A percentile compares a stretch with the other conserved stretches of the same genome.
phyloP scores from a whole-genome alignment of 2,329 filamentous ascomycete species.

The Penicillium paneum region DNA sequence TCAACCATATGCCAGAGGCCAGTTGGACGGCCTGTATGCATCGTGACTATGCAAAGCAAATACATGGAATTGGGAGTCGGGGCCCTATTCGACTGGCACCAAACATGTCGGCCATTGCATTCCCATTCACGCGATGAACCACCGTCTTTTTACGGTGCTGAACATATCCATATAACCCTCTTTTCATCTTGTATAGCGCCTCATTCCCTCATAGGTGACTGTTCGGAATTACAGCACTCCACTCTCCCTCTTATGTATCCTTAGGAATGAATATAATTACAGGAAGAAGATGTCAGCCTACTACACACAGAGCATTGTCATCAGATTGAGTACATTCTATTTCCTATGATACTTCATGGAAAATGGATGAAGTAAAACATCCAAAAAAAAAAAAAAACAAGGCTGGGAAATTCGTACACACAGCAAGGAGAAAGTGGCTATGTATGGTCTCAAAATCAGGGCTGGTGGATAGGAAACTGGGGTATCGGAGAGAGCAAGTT shows the following conservation, averaged over 20 bases:
- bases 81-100: background rate
- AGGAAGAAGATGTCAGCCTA: background rate
- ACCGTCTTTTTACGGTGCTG: background rate
- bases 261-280: conserved; percentile 3
- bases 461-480: conserved; percentile 1
- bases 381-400: background rate
- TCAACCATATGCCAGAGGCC: conserved; percentile 21
- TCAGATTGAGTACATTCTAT: background rate
- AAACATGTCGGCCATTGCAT: background rate
- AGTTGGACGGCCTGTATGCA: conserved; percentile 27
- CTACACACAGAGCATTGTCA: background rate
- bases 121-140: background rate
- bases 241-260: conserved; percentile 7
- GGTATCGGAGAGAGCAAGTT: conserved; percentile 15
- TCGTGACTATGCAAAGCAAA: background rate
- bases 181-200: background rate
- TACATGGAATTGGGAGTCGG: background rate
- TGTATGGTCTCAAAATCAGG: background rate
- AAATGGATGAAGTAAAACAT: background rate
- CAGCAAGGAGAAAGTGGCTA: background rate
- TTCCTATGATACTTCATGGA: background rate
- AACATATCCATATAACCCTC: background rate
- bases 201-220: background rate
- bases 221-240: background rate
- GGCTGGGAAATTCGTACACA: background rate